These are phyloP conservation scores for Aschersonia sp. DNA, from an alignment of 2,329 filamentous ascomycete genomes.

Conservation along the genomic window DNA sequence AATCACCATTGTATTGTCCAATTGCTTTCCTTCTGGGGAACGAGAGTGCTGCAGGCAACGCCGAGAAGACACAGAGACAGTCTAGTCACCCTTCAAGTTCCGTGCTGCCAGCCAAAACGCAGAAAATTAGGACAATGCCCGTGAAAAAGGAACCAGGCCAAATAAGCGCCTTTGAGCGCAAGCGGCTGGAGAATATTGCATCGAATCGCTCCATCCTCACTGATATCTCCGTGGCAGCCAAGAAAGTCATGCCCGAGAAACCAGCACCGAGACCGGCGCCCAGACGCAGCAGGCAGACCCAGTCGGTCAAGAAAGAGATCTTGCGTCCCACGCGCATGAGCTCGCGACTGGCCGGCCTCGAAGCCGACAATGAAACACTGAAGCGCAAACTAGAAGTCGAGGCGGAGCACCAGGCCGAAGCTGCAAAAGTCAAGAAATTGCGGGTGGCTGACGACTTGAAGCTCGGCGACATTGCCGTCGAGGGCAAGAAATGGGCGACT, in stretches of 20 bases:
- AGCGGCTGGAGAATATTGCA: conserved; percentile 73
- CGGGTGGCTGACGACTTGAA: conserved; percentile 45
- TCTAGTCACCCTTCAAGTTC: too few species aligned
- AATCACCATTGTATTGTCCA: too few species aligned
- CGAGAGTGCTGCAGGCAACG: too few species aligned
- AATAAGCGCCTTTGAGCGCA: conserved; percentile 76
- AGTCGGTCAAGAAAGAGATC: conserved; percentile 31
- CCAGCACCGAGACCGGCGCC: conserved; percentile 32
- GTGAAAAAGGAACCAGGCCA: conserved; percentile 25
- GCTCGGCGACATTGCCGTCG: conserved; percentile 64
- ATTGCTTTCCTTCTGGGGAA: too few species aligned
- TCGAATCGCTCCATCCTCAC: conserved; percentile 71
- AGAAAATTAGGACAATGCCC: conserved; percentile 24
- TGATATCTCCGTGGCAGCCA: conserved; percentile 59
- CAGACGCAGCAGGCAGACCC: conserved; percentile 15
- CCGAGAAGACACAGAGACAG: too few species aligned
- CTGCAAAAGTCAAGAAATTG: conserved; percentile 41
- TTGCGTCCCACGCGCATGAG: conserved; percentile 40
- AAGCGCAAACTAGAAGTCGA: conserved; percentile 40
- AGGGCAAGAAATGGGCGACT: conserved; percentile 61
- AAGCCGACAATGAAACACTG: conserved; percentile 28
- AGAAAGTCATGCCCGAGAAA: conserved; percentile 46
- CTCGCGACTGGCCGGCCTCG: conserved; percentile 40
- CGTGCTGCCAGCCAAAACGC: neutral
- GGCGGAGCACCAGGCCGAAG: conserved; percentile 22